Percentiles rank a stretch among this genome's conserved stretches.
These are phyloP conservation scores for Debaryomyces sp. DNA, from an alignment of 1,139 yeast genomes.

Conservation along the genomic window DNA sequence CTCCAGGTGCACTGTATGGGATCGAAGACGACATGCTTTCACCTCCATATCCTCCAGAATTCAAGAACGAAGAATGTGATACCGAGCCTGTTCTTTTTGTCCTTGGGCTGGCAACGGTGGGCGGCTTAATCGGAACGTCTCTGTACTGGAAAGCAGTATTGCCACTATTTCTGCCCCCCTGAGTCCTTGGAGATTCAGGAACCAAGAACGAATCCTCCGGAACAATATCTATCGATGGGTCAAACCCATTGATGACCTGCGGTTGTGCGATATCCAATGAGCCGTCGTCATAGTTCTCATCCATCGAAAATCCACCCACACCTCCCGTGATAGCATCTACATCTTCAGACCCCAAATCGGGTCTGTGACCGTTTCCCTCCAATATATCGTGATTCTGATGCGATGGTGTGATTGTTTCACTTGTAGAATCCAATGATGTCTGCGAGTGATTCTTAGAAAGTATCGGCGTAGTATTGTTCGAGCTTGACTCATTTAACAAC, in stretches of 20 bases:
- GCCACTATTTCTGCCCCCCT: not conserved
- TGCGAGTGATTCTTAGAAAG: conserved; percentile 28
- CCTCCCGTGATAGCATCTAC: not conserved
- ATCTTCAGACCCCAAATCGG: not conserved
- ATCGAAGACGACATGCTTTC: conserved; percentile 63
- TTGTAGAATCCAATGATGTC: conserved; percentile 20
- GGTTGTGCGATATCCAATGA: conserved; percentile 8
- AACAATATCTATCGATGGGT: conserved; percentile 14
- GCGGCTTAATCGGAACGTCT: conserved; percentile 30
- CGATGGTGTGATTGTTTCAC: conserved; percentile 8
- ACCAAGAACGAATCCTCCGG: conserved; percentile 14
- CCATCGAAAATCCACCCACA: conserved; percentile 1
- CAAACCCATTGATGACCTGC: conserved; percentile 22
- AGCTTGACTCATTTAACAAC: conserved; percentile 41
- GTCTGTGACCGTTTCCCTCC: not conserved
- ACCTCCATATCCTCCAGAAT: conserved; percentile 35
- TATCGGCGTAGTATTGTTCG: conserved; percentile 28
- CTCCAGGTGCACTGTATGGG: conserved; percentile 76
- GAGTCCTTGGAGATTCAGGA: conserved; percentile 19
- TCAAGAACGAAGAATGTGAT: conserved; percentile 44
- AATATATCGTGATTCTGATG: not conserved
- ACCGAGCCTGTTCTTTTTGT: conserved; percentile 47
- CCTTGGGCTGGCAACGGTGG: conserved; percentile 39
- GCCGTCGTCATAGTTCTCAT: not conserved
- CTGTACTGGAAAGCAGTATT: conserved; percentile 11